Base-by-base conservation (phyloP, 352 stramenopile genomes). In the Pythium aristosporum region DNA sequence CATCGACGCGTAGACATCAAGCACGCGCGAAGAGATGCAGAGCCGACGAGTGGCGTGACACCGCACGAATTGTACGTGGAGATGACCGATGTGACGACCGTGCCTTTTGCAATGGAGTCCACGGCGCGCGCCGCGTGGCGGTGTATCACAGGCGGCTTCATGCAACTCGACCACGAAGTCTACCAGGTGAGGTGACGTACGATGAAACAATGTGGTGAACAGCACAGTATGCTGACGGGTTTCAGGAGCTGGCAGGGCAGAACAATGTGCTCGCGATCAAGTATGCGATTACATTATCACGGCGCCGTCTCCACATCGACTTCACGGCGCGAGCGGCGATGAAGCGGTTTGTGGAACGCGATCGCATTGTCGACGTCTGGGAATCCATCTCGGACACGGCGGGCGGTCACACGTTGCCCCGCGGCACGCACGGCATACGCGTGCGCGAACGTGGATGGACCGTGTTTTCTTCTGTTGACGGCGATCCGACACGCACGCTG, bases 301-400 rank as follows among this genome's bases (percentile, higher is more conserved):
- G 67, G 5, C 61, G 63, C 12, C 63, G 71, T 0, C 53, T 75
- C n/a, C 47, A 65, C 7, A 49, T 73, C 2, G 65, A 75, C 18
- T 58, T 78, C 11, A 57, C 39, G 11, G 63, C 71, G 5, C 64
- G 64, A 30, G 67, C 71, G 5, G 68, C 54, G 2, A 75, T 78
- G 71, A 72, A 74, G 53, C 36, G 56, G 9, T 78, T 75, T 34
- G 39, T 67, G 0, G 60, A 68, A 9, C 9, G 13, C 3, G 49
- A 71, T n/a, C 48, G 42, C 34, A 64, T 78, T 13, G 52, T 75
- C 10, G 67, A 73, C 44, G 71, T 75, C 15, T 75, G 68, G 68
- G 61, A 71, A 43, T 71, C 68, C 16, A 54, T 62, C 12, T 65
- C 63, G n/a, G 57, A 61, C 12, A 62, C 63, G 2, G 41, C 28